Evolutionary conservation across 2,329 filamentous ascomycete species (phyloP).

Genomic region (Raffaelea ambrosiae): DNA sequence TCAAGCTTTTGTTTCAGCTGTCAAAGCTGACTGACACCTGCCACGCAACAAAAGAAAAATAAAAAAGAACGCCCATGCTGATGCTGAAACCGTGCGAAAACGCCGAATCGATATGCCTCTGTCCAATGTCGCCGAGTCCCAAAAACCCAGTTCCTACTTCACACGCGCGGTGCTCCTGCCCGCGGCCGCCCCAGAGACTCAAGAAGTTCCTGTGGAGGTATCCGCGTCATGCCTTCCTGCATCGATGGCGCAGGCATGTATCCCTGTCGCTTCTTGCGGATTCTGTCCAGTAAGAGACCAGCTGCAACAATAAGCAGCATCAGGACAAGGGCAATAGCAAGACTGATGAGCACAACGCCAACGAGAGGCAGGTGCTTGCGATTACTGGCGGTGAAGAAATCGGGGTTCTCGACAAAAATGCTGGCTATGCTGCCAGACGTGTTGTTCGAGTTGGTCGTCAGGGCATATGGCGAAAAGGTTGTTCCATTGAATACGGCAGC

Average conservation of each 20-base stretch:
- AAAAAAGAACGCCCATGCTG: not conserved
- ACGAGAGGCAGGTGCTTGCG: conserved; percentile 58
- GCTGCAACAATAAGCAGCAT: conserved; percentile 70
- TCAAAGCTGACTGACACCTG: too few species aligned
- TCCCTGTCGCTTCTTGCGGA: conserved; percentile 68
- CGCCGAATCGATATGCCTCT: not conserved
- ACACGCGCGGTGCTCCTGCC: conserved; percentile 43
- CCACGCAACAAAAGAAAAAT: not conserved
- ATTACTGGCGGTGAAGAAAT: conserved; percentile 55
- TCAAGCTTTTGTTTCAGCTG: too few species aligned
- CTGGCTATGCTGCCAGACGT: conserved; percentile 65
- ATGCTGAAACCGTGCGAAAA: not conserved
- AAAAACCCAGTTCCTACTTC: conserved; percentile 13
- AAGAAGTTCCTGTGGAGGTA: conserved; percentile 53
- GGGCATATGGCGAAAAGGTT: conserved; percentile 65
- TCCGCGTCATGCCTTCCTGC: conserved; percentile 50
- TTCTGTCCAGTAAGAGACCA: conserved; percentile 66
- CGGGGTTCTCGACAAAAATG: conserved; percentile 74
- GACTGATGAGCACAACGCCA: conserved; percentile 71
- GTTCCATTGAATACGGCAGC: conserved; percentile 85
- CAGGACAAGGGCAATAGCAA: conserved; percentile 68
- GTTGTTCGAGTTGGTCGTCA: conserved; percentile 61
- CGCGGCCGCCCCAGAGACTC: conserved; percentile 42
- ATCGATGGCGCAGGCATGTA: conserved; percentile 67
- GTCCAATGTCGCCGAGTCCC: not conserved